Conservation (phyloP, 129 eudicot species). For the Centaurea solstitialis region DNA sequence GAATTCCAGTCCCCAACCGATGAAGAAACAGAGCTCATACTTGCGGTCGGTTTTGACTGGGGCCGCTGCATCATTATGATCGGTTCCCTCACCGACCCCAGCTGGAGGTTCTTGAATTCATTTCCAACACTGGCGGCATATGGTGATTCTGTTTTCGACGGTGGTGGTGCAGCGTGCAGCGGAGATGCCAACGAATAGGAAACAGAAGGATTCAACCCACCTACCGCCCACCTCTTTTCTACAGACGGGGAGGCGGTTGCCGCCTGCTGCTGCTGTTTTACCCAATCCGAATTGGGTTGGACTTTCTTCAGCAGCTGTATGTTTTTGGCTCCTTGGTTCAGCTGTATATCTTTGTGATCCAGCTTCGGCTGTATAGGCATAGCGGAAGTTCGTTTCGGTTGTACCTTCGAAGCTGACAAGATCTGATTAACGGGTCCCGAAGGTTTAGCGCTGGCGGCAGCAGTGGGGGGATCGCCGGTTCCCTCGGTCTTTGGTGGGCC, state of each 20-base stretch:
- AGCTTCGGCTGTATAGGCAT: slow-evolving; percentile 36
- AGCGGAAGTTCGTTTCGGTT: slow-evolving; percentile 31
- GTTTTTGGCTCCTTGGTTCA: slow-evolving; percentile 47
- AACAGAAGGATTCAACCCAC: slow-evolving; percentile 49
- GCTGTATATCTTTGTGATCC: slow-evolving; percentile 49
- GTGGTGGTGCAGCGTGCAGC: slow-evolving; percentile 49
- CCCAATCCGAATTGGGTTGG: slow-evolving; percentile 57
- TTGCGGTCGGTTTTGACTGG: slow-evolving; percentile 45
- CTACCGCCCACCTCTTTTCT: slow-evolving; percentile 63
- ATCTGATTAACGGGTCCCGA: slow-evolving; percentile 38
- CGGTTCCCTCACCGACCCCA: slow-evolving; percentile 74
- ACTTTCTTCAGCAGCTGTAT: slow-evolving; percentile 44
- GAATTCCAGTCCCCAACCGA: slow-evolving; percentile 58
- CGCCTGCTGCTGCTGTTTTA: slow-evolving; percentile 45
- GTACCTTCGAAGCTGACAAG: slow-evolving; percentile 22
- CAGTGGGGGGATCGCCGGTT: slow-evolving; percentile 47
- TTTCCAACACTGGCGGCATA: slow-evolving; percentile 34
- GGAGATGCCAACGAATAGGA: slow-evolving; percentile 54
- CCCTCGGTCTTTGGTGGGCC: slow-evolving; percentile 55
- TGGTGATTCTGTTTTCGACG: slow-evolving; percentile 52
- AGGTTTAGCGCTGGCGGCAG: slow-evolving; percentile 34
- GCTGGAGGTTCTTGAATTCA: slow-evolving; percentile 68
- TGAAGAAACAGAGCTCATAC: slow-evolving; percentile 45
- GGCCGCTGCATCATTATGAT: slow-evolving; percentile 80
- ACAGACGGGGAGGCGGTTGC: slow-evolving; percentile 8